These are phyloP conservation scores for Epichloe brachyelytri DNA, from an alignment of 2,329 filamentous ascomycete genomes.

Conservation along the genomic window DNA sequence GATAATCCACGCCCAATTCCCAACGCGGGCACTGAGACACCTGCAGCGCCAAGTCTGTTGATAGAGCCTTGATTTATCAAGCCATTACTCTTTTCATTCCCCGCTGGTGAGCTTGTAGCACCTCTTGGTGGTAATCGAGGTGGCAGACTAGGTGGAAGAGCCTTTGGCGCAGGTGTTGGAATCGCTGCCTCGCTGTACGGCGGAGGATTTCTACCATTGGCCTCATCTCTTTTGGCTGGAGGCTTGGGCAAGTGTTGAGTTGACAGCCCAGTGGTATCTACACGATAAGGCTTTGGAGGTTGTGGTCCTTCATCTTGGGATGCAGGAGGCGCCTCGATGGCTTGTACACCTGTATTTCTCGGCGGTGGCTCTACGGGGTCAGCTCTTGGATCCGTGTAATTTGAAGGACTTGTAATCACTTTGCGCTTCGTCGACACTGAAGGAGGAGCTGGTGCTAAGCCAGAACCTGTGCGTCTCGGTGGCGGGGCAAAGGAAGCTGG, in stretches of 20 bases:
- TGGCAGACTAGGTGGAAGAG: slow-evolving; percentile 42
- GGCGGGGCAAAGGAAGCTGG: slow-evolving; percentile 69
- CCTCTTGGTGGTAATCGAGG: slow-evolving; percentile 23
- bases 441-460: slow-evolving; percentile 17
- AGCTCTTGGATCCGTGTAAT: slow-evolving; percentile 19
- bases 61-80: slow-evolving; percentile 44
- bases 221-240: slow-evolving; percentile 40
- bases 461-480: slow-evolving; percentile 45
- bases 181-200: slow-evolving; percentile 15
- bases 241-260: slow-evolving; percentile 60
- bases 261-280: slow-evolving; percentile 57
- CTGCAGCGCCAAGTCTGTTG: slow-evolving; percentile 55
- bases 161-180: neutral
- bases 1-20: slow-evolving; percentile 46
- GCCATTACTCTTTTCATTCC: neutral
- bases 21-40: slow-evolving; percentile 65
- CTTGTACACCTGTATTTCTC: neutral
- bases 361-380: slow-evolving; percentile 8
- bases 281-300: slow-evolving; percentile 52
- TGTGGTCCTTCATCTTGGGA: slow-evolving; percentile 20
- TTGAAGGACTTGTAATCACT: slow-evolving; percentile 20
- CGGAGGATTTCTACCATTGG: slow-evolving; percentile 19
- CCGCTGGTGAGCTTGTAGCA: slow-evolving; percentile 6
- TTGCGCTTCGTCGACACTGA: slow-evolving; percentile 12
- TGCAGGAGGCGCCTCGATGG: slow-evolving; percentile 1